Evolutionary conservation across 1,284 basidiomycete species (phyloP), one percentile per base, ranked within the genome.

Genomic region (Clitocybe nebularis): DNA sequence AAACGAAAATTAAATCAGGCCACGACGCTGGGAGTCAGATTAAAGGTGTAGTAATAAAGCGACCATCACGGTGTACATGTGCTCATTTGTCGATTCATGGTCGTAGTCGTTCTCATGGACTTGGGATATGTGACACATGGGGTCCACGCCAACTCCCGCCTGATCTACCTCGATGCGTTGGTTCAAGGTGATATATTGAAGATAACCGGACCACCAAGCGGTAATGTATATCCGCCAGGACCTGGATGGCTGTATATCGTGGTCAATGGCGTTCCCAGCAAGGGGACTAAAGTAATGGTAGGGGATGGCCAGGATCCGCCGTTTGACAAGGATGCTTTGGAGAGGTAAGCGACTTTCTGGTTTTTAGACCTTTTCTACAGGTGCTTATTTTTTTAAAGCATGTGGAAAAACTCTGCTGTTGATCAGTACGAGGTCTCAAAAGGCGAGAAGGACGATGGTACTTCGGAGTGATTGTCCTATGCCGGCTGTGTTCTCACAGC

Each of bases 171-270:
- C 35, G 53, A 49, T 1, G 57, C 61, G 4, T 59, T 63, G 7
- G 51, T 68, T 2, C 62, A 64, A 10, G 53, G 58, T 10, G 64
- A 62, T 36, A 63, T 58, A 9, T 56, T 86, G 25, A 67, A 57
- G 5, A 54, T 84, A 11, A 68, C 58, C 0, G 81, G 75, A 1
- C 89, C 88, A 2, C 81, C 83, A 1, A 69, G 76, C 49, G 71
- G 69, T 4, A 69, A 68, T 34, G 61, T 90, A 10, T 89, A 91
- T 50, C 86, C 87, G 4, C 86, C 89, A 41, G 90, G 91, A 4
- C 89, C 89, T 2, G 90, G 78, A 5, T 89, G 81, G 74, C 55
- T 93, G 25, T 88, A 79, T 53, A 58, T 91, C 20, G 68, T 92
- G 16, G 74, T 77, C 1, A 71, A 83, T 48, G 86, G 74, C 11